Evolutionary conservation across 2,329 filamentous ascomycete genomes (phyloP).

Genomic region (Erysiphe pulchra): DNA sequence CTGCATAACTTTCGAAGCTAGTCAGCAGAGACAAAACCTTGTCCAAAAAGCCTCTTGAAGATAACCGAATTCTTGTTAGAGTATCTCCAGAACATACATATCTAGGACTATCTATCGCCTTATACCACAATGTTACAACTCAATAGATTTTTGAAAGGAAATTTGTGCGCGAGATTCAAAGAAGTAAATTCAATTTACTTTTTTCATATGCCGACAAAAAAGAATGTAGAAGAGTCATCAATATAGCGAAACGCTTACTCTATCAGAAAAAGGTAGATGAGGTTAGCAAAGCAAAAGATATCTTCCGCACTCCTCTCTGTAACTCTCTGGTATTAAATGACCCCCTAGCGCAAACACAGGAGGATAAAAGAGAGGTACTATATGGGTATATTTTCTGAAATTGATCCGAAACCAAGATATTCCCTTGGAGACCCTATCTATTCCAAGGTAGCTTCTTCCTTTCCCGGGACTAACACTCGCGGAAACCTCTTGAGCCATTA

Average conservation of each 20-base stretch:
- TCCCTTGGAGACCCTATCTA: not conserved
- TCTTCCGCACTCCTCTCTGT: not conserved
- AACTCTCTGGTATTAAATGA: not conserved
- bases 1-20: not conserved
- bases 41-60: not conserved
- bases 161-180: no score
- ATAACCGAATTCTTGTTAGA: not conserved
- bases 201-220: not conserved
- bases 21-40: not conserved
- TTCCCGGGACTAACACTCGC: not conserved
- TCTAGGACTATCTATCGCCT: not conserved
- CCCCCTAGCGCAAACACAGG: not conserved
- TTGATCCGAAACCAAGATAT: not conserved
- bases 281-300: not conserved
- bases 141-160: no score
- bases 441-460: not conserved
- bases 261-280: not conserved
- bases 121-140: not conserved
- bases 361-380: not conserved
- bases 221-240: not conserved
- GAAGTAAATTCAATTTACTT: no score
- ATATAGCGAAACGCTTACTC: not conserved
- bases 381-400: not conserved
- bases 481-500: not conserved
- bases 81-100: not conserved